phyloP scores from a whole-genome alignment of 2,329 filamentous ascomycete species.

The Diaporthe capsici region DNA sequence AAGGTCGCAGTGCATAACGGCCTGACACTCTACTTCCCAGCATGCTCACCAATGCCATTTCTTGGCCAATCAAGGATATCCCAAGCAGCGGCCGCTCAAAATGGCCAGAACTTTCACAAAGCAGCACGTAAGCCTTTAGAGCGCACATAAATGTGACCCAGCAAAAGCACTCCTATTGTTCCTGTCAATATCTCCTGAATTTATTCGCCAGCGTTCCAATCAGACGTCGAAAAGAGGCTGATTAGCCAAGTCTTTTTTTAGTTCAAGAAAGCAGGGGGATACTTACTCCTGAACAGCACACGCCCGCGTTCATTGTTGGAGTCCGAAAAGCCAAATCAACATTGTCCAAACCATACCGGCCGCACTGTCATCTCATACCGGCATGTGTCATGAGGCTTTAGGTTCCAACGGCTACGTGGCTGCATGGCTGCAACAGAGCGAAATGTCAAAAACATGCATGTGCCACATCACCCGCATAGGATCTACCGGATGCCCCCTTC shows the following conservation, averaged over 20 bases:
- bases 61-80: not conserved
- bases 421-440: not conserved
- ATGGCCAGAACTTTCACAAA: conserved; percentile 4
- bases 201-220: not conserved
- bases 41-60: not conserved
- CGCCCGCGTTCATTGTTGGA: not conserved
- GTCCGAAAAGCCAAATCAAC: conserved; percentile 6
- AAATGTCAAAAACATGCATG: not conserved
- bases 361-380: conserved; percentile 3
- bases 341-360: conserved; percentile 21
- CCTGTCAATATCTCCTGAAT: too few species aligned
- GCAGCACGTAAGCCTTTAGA: not conserved
- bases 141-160: not conserved
- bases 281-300: not conserved
- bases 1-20: conserved; percentile 17
- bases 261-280: not conserved
- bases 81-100: not conserved
- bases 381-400: not conserved
- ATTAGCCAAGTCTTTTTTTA: not conserved
- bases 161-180: not conserved
- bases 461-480: conserved; percentile 25
- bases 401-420: not conserved
- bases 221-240: not conserved
- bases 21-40: not conserved
- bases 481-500: not conserved